These are phyloP conservation scores for Mimosa bimucronata DNA, from an alignment of 306 rosid species.

Conservation along the genomic window DNA sequence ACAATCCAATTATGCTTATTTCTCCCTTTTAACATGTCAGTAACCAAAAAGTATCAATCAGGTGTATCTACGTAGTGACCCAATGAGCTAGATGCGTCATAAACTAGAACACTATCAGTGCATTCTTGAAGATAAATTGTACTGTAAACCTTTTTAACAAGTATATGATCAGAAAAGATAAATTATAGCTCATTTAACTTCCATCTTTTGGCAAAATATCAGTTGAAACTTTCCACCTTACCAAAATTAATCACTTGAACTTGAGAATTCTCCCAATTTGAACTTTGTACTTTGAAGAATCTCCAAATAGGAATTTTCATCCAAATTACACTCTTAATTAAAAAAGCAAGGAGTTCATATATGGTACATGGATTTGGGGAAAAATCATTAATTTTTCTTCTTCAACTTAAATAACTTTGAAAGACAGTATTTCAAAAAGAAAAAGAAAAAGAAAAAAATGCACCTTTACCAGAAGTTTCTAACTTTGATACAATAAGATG, in stretches of 20 bases:
- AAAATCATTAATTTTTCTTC: not conserved
- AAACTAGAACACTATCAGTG: not conserved
- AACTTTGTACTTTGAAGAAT: not conserved
- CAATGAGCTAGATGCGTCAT: not conserved
- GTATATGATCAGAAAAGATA: not conserved
- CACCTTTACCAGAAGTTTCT: constrained; percentile 71
- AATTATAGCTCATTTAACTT: not conserved
- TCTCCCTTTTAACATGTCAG: constrained; percentile 1
- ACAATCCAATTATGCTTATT: not conserved
- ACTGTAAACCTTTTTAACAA: constrained; percentile 8
- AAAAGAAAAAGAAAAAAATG: constrained; percentile 5
- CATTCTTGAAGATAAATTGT: not conserved
- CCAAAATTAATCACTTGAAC: constrained; percentile 5
- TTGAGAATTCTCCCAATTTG: not conserved
- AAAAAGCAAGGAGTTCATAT: too few species aligned
- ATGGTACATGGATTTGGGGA: not conserved
- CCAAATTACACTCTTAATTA: not conserved
- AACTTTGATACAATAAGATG: constrained; percentile 87
- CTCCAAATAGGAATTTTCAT: not conserved
- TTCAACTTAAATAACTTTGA: constrained; percentile 20
- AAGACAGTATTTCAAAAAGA: constrained; percentile 13
- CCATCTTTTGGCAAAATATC: not conserved
- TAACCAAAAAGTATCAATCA: not conserved
- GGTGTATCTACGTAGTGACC: not conserved
- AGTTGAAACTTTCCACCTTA: not conserved